These are phyloP conservation scores for Solanum etuberosum DNA, from an alignment of 257 asterid genomes.

Conservation along the genomic window DNA sequence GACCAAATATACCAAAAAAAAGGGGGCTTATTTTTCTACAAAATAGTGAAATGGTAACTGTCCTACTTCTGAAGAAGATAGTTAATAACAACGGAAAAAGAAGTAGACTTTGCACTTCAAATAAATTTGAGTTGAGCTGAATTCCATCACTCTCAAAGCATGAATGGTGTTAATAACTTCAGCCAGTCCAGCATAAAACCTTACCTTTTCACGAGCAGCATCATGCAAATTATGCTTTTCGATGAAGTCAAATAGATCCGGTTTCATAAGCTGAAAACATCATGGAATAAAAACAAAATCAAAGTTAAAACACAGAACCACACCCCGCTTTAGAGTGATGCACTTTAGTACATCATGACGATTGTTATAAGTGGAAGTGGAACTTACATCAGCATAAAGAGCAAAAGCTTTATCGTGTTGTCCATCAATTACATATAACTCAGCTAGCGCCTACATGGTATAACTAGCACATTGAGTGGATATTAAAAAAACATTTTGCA, in stretches of 20 bases:
- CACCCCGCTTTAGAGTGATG: neutral
- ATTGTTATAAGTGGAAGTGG: slow-evolving; percentile 75
- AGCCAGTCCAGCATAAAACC: neutral
- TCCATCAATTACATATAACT: slow-evolving; percentile 73
- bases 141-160: neutral
- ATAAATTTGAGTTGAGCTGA: neutral
- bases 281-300: neutral
- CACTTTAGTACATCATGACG: neutral
- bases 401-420: slow-evolving; percentile 87
- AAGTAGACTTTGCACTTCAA: neutral
- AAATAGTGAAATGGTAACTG: neutral
- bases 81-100: neutral
- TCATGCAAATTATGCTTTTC: slow-evolving; percentile 90
- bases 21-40: neutral
- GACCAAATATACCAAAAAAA: neutral
- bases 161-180: neutral
- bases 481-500: neutral
- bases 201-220: slow-evolving; percentile 73
- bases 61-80: neutral
- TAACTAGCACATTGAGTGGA: slow-evolving; percentile 14
- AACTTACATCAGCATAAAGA: slow-evolving; percentile 93
- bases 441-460: slow-evolving; percentile 76
- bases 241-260: slow-evolving; percentile 80
- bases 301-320: neutral
- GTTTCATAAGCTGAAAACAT: slow-evolving; percentile 77